Base-by-base conservation (phyloP, 352 stramenopile genomes). In the Thraustochytrium striatum region DNA sequence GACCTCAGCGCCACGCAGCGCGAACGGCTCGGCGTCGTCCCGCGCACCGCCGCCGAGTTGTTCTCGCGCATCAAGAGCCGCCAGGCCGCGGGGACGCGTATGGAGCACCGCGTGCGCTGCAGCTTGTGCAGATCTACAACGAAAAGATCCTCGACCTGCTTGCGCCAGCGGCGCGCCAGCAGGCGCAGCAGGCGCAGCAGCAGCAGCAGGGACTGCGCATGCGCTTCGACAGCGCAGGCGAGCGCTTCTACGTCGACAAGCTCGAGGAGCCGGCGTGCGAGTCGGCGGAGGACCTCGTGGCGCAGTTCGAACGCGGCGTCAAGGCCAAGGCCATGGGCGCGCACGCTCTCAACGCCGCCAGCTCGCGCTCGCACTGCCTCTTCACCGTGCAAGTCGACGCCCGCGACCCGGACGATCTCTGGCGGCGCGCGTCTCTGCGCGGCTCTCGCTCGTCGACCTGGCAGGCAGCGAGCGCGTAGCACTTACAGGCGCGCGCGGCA, bases 101-200 rank as follows among this genome's bases (percentile, higher is more conserved):
- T 70, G 13, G 33, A 72, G 0, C 61, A 61, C 61, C 43, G 65
- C 32, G 52, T 75, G 5, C 65, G 41, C 44, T 75, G 65, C 41
- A 94, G 89, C 16, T 97, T 79, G 84, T 97, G 33, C 92, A 97
- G 78, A 96, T 97, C 69, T 97, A 97, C 87, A 96, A 97, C 82
- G 93, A 97, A 81, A 88, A 94, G 2, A 94, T 97, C 73, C 91
- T 94, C 50, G 93, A 97, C 75, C 81, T 97, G 68, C 87, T 98
- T n/a, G 95, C 96, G 72, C 91, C 91, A 5, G 90, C 61, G 21
- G 1, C 21, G 11, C 32, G 65, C 21, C 16, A 25, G 36, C 30
- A 58, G 5, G 52, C 33, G 3, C 28, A 32, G 9, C 13, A 70
- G 9, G 61, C 61, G 16, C 47, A 57, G 38, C 3, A 41, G 9